A percentile compares a stretch with the other conserved stretches of the same genome.
phyloP scores from a whole-genome alignment of 139 green algal genomes.

The Mesotaenium endlicherianum region DNA sequence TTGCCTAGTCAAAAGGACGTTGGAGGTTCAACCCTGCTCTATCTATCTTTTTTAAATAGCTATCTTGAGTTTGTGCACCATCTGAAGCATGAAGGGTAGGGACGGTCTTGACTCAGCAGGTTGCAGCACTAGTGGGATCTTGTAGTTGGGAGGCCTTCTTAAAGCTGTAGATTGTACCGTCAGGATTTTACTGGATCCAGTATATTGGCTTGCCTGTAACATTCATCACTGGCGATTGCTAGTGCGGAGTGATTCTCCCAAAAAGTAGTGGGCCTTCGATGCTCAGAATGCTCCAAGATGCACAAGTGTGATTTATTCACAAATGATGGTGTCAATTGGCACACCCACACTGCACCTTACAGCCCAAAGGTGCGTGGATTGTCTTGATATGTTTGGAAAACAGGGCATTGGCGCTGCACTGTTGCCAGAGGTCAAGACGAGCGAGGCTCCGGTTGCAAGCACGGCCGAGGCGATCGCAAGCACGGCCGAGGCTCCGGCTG shows the following conservation, averaged over 20 bases:
- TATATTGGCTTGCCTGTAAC: conserved; percentile 1
- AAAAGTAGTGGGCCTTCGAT: neutral
- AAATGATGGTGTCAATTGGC: neutral
- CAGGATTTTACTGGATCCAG: too few species aligned
- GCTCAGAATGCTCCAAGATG: neutral
- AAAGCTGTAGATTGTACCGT: too few species aligned
- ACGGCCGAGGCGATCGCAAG: neutral
- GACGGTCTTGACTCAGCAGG: neutral
- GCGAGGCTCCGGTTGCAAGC: neutral
- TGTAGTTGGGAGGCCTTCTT: too few species aligned
- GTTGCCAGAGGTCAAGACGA: too few species aligned
- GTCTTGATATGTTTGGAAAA: neutral
- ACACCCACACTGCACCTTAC: neutral
- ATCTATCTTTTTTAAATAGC: neutral
- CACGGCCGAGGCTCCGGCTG: conserved; percentile 2
- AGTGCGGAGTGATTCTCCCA: neutral
- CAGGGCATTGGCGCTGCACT: conserved; percentile 8
- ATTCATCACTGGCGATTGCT: neutral
- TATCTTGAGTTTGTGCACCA: neutral
- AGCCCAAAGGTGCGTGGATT: neutral
- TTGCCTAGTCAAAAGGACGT: too few species aligned
- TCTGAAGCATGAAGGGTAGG: neutral
- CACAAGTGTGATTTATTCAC: conserved; percentile 9
- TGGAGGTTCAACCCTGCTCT: neutral
- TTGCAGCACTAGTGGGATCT: neutral